These are phyloP conservation scores for Vigna nakashimae DNA, from an alignment of 306 rosid species.

Conservation along the genomic window DNA sequence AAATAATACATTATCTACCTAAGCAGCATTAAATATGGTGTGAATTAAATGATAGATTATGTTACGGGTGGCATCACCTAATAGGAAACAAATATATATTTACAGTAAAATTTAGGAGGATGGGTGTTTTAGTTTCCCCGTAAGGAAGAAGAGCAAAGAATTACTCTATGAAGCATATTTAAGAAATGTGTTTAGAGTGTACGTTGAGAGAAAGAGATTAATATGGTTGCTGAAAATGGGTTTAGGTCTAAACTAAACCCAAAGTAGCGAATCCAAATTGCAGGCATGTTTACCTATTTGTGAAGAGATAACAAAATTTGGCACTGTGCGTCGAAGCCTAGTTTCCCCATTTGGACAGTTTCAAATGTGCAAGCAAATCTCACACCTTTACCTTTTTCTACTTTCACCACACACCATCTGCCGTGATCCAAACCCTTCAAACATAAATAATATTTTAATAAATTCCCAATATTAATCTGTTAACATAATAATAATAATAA, in stretches of 20 bases:
- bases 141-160: constrained; percentile 27
- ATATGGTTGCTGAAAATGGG: constrained; percentile 38
- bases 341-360: constrained; percentile 51
- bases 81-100: constrained; percentile 14
- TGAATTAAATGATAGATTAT: constrained; percentile 21
- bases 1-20: too few relatives aligned
- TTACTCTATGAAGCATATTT: constrained; percentile 42
- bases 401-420: constrained; percentile 42
- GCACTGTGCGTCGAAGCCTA: constrained; percentile 15
- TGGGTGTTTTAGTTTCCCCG: constrained; percentile 25
- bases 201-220: constrained; percentile 37
- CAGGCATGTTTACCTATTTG: constrained; percentile 27
- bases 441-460: not conserved
- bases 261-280: constrained; percentile 31
- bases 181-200: constrained; percentile 15
- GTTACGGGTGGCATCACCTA: not conserved
- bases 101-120: not conserved
- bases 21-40: too few relatives aligned
- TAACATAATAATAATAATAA: not conserved
- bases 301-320: constrained; percentile 38
- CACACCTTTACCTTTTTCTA: constrained; percentile 42
- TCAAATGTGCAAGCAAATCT: constrained; percentile 38
- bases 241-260: constrained; percentile 28
- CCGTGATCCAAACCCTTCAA: constrained; percentile 52
- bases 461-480: too few relatives aligned